Conservation (phyloP, 257 asterid species). For the Osmanthus fragrans region DNA sequence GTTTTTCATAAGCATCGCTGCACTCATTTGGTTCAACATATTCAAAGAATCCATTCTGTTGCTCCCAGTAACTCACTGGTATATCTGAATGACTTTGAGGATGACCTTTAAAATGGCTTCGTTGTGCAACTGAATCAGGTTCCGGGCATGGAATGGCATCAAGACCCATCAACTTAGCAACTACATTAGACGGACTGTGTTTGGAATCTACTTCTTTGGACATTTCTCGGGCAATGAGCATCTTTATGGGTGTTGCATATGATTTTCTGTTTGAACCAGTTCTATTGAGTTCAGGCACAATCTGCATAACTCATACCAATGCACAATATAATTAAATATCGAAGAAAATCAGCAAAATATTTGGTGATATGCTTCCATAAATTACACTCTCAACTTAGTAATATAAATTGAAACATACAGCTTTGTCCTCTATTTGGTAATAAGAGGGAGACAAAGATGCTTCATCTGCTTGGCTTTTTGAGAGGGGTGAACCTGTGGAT, state of each 20-base stretch:
- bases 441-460: conserved; percentile 51
- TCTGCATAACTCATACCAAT: conserved; percentile 47
- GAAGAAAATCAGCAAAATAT: conserved; percentile 14
- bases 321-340: conserved; percentile 22
- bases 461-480: conserved; percentile 74
- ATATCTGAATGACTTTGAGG: conserved; percentile 65
- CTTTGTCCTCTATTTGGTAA: conserved; percentile 62
- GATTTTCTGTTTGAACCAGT: conserved; percentile 48
- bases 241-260: conserved; percentile 76
- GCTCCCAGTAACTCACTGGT: conserved; percentile 65
- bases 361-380: conserved; percentile 2
- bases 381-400: conserved; percentile 13
- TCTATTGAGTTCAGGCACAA: conserved; percentile 50
- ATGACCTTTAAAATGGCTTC: conserved; percentile 50
- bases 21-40: conserved; percentile 48
- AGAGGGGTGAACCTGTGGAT: conserved; percentile 62
- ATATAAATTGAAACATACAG: conserved; percentile 42
- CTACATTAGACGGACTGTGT: conserved; percentile 72
- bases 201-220: conserved; percentile 64
- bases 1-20: conserved; percentile 67
- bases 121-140: conserved; percentile 46
- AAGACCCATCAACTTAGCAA: conserved; percentile 98
- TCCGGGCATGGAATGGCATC: conserved; percentile 75
- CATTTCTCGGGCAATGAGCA: conserved; percentile 93
- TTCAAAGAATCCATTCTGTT: conserved; percentile 55